Evolutionary conservation across 805 yeast species (phyloP), one percentile per base, ranked within the genome.

Genomic region (Pichia ethanolica): DNA sequence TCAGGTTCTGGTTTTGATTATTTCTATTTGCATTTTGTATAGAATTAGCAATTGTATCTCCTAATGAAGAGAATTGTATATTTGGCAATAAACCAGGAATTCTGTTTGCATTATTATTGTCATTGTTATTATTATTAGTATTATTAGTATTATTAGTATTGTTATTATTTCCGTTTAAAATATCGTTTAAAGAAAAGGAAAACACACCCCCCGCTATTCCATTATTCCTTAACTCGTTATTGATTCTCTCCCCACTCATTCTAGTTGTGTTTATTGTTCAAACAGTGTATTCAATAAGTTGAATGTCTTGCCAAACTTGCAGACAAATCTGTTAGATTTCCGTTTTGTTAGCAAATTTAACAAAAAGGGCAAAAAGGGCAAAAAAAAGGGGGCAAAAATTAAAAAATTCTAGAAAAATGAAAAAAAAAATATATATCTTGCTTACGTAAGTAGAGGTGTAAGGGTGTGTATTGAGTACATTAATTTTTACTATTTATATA

Each of bases 151-250:
- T 25, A n/a, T 9, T 28, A 25, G 9, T 39, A 35, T 14, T 33
- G 33, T 14, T 13, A 9, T 33, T 20, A 7, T 12, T 20, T 12
- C 30, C 37, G n/a, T 14, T 33, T 7, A 42, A 26, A 20, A 42
- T 34, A 8, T 42, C 45, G 39, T 42, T 42, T 12, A 42, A 25
- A 5, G 45, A 42, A 12, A 42, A 42, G n/a, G 45, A 42, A 28
- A 42, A 42, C 35, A 42, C 45, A 12, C 45, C 45, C 3, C 45
- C 45, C 3, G 39, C 20, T 13, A 42, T 42, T 7, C 45, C 45
- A 25, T 42, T 42, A 14, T 25, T 34, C 8, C 45, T 26, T 27
- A 42, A 25, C 3, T 25, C 14, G 11, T 33, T 35, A 26, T 42
- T 42, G 36, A 42, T 42, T 32, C 45, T 32, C 27, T 42, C 45